Evolutionary conservation across 345 rosid genomes (phyloP).

Genomic region (Stellera chamaejasme): DNA sequence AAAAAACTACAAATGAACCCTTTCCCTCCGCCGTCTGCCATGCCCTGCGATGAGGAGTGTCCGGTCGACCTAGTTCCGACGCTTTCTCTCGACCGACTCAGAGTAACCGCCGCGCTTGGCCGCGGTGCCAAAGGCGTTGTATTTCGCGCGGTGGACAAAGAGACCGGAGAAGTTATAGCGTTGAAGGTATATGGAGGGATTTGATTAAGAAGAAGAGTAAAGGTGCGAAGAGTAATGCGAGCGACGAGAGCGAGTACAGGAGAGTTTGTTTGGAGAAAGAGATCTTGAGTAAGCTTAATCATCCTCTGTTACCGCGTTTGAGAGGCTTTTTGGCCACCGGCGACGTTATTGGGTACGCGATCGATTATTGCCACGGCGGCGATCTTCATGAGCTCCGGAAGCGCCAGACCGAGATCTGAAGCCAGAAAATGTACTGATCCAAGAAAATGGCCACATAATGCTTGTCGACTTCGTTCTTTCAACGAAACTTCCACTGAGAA

Average conservation of each 20-base stretch:
- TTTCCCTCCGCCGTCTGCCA: slow-evolving; percentile 2
- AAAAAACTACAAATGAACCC: too few relatives aligned
- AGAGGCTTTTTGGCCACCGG: slow-evolving; percentile 60
- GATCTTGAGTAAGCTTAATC: slow-evolving; percentile 47
- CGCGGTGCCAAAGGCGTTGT: slow-evolving; percentile 93
- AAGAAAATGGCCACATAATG: slow-evolving; percentile 82
- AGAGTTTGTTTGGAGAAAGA: slow-evolving; percentile 63
- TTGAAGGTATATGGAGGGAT: slow-evolving; percentile 67
- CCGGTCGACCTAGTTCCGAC: slow-evolving; percentile 11
- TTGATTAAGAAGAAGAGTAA: slow-evolving; percentile 48
- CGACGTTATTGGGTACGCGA: slow-evolving; percentile 69
- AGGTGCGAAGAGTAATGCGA: neutral
- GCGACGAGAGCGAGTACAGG: slow-evolving; percentile 27
- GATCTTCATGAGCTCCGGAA: slow-evolving; percentile 46
- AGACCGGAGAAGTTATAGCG: slow-evolving; percentile 35
- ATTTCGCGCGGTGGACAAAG: slow-evolving; percentile 41
- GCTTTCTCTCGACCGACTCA: slow-evolving; percentile 32
- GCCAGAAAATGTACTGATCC: slow-evolving; percentile 82
- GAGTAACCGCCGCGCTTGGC: slow-evolving; percentile 55
- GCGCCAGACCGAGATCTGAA: slow-evolving; percentile 76
- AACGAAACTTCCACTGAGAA: slow-evolving; percentile 41
- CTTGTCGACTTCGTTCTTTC: slow-evolving; percentile 92
- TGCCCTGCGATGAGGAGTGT: slow-evolving; percentile 12
- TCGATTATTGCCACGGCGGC: slow-evolving; percentile 81
- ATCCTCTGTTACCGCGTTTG: slow-evolving; percentile 72